phyloP scores from a whole-genome alignment of 768 basidiomycete species.

The Collybia sp. region DNA sequence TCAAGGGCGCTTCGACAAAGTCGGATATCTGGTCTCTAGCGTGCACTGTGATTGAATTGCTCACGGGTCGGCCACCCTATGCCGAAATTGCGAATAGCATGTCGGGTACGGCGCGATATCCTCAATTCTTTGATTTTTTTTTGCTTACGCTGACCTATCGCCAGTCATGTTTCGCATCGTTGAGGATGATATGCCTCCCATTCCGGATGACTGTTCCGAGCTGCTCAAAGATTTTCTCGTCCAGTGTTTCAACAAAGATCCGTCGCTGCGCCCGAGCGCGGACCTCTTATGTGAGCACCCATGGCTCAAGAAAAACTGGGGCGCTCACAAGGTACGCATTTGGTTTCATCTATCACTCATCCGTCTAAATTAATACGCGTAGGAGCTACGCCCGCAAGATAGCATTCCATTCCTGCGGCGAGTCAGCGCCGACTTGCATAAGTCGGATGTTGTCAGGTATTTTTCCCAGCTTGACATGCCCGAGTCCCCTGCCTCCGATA shows the following conservation, averaged over 20 bases:
- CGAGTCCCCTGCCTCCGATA: constrained; percentile 34
- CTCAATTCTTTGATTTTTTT: constrained; percentile 5
- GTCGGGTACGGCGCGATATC: constrained; percentile 58
- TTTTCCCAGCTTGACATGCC: constrained; percentile 42
- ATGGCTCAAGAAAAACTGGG: constrained; percentile 85
- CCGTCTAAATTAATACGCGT: background rate
- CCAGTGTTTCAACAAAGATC: constrained; percentile 91
- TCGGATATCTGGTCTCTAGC: constrained; percentile 96
- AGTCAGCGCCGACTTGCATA: constrained; percentile 82
- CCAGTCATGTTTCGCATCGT: constrained; percentile 96
- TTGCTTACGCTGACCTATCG: constrained; percentile 7
- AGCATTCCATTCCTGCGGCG: constrained; percentile 94
- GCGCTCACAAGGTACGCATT: constrained; percentile 61
- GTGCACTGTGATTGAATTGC: constrained; percentile 90
- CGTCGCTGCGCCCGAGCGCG: constrained; percentile 76
- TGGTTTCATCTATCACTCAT: background rate
- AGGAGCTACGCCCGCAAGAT: constrained; percentile 88
- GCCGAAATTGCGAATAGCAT: constrained; percentile 85
- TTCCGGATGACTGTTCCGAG: constrained; percentile 78
- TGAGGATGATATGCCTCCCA: constrained; percentile 83
- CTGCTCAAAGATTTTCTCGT: constrained; percentile 74
- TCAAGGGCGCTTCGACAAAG: constrained; percentile 90
- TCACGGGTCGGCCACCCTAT: constrained; percentile 92
- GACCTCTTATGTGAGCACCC: constrained; percentile 83
- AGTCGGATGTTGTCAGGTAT: constrained; percentile 58